phyloP scores from a whole-genome alignment of 495 filamentous ascomycete genomes.

The Tuber calosporum region DNA sequence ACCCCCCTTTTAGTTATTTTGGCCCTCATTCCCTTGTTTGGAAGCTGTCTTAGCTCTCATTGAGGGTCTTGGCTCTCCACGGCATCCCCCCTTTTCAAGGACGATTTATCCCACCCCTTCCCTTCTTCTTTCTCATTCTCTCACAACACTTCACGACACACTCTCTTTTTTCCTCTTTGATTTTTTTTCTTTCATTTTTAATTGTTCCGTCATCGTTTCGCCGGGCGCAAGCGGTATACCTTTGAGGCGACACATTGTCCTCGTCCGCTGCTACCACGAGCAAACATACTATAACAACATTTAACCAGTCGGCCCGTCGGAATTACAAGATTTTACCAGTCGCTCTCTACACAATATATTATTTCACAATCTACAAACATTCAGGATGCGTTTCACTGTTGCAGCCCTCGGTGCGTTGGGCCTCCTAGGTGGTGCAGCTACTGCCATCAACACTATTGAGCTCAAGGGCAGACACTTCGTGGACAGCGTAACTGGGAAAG shows the following conservation, averaged over 20 bases:
- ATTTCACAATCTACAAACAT: conserved; percentile 7
- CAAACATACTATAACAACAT: conserved; percentile 16
- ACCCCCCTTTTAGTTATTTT: conserved; percentile 24
- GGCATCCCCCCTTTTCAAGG: conserved; percentile 32
- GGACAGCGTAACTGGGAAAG: conserved; percentile 23
- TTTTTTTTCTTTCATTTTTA: conserved; percentile 22
- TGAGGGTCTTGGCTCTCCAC: conserved; percentile 11
- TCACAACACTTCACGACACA: conserved; percentile 30
- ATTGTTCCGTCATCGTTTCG: conserved; percentile 29
- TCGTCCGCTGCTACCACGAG: conserved; percentile 35
- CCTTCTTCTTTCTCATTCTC: conserved; percentile 17
- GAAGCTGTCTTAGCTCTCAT: conserved; percentile 16
- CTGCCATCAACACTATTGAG: conserved; percentile 51
- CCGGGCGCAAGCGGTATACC: conserved; percentile 29
- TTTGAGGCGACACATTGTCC: conserved; percentile 34
- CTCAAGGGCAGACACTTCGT: conserved; percentile 47
- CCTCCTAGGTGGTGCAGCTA: conserved; percentile 43
- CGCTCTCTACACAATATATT: conserved; percentile 3
- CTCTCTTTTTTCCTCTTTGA: conserved; percentile 16
- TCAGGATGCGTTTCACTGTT: conserved; percentile 41
- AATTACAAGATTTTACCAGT: conserved; percentile 13
- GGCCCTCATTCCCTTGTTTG: conserved; percentile 21
- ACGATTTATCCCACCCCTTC: conserved; percentile 10
- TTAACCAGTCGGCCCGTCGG: conserved; percentile 31
- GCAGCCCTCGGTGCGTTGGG: conserved; percentile 45